Evolutionary conservation across 768 basidiomycete genomes (phyloP), one percentile per base, ranked within the genome.

Genomic region (Cubamyces sp.): DNA sequence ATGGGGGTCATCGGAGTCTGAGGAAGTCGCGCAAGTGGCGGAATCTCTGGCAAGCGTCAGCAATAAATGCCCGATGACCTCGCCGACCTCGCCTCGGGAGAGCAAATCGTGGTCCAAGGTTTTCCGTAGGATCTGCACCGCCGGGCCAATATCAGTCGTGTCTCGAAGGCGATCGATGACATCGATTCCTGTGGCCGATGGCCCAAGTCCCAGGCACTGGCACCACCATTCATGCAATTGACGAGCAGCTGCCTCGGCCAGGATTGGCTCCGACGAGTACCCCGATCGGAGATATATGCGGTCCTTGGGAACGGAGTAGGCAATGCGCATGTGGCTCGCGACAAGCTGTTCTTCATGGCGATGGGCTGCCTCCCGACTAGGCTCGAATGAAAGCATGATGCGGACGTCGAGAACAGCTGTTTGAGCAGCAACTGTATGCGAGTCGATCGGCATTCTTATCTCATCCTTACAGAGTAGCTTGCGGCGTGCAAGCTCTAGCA

Each of bases 191-290:
- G 51, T 21, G 42, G 52, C 25, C 41, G 39, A 34, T 9, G 34
- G 34, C 34, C 9, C 34, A 34, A 34, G 34, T 34, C 34, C 34
- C 34, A 34, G 34, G 34, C 34, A 34, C 34, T 34, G 34, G 34
- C 34, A 9, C 34, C 34, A 9, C 51, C 49, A 64, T n/a, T 21
- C 39, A 6, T 60, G 15, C 54, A 67, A 43, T 28, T 60, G 59
- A 23, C 57, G 63, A 12, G 61, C 62, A 15, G 74, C 74, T 39
- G 73, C 76, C 54, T 75, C 73, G 6, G 74, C 75, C 3, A 76
- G 69, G 25, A 75, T 49, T n/a, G 75, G 74, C 66, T 77, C 76
- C 15, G 75, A 75, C 7, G 75, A 66, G 45, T 72, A 74, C 18
- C 72, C 71, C 23, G 74, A 68, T 15, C 56, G 59, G 30, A 76